phyloP scores from a whole-genome alignment of 768 basidiomycete genomes.

The Hypholoma fasciculare region DNA sequence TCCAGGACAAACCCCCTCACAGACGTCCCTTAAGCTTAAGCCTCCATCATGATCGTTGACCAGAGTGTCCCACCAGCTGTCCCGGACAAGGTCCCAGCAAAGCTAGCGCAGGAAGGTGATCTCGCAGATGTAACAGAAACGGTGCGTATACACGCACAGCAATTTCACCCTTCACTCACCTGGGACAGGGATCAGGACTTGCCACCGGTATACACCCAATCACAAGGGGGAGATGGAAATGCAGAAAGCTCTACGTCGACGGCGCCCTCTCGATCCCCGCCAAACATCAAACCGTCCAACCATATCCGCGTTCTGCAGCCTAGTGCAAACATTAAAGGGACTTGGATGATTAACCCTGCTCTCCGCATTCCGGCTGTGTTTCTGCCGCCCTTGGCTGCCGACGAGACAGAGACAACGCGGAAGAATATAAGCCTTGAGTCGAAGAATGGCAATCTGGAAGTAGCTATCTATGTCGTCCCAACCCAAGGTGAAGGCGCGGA shows the following conservation, averaged over 20 bases:
- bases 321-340: neutral
- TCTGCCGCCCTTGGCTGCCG: conserved; percentile 14
- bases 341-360: neutral
- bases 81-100: neutral
- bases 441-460: conserved; percentile 18
- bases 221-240: neutral
- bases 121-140: neutral
- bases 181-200: neutral
- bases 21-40: neutral
- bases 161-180: neutral
- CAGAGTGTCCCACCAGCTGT: neutral
- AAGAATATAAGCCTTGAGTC: conserved; percentile 36
- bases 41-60: neutral
- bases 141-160: neutral
- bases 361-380: neutral
- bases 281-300: neutral
- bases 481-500: neutral
- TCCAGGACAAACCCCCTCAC: neutral
- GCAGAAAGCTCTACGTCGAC: neutral
- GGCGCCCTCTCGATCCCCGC: neutral
- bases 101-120: neutral
- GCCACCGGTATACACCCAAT: neutral
- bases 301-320: neutral
- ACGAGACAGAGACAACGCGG: conserved; percentile 35
- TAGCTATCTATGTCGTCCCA: conserved; percentile 26